These are phyloP conservation scores for Scolecobasidium constrictum DNA, from an alignment of 2,329 filamentous ascomycete genomes.

Conservation along the genomic window DNA sequence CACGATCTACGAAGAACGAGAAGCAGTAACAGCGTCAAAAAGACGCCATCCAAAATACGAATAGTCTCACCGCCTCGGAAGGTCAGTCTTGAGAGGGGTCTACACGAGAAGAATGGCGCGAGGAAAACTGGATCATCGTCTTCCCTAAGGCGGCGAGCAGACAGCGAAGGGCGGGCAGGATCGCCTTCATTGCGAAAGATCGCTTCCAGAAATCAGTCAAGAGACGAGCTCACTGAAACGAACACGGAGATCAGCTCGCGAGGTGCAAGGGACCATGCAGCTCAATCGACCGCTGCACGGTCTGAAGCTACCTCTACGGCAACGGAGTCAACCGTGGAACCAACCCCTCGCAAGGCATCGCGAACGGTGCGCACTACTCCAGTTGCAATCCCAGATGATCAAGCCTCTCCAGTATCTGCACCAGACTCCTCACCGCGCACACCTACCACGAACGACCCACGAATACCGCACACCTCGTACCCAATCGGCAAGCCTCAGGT, in stretches of 20 bases:
- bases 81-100: background rate
- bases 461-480: conserved; percentile 22
- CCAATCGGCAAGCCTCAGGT: conserved; percentile 27
- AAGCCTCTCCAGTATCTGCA: conserved; percentile 28
- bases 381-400: conserved; percentile 24
- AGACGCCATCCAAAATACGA: conserved; percentile 2
- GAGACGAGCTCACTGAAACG: conserved; percentile 1
- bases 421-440: conserved; percentile 36
- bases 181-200: background rate
- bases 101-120: conserved; percentile 1
- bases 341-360: conserved; percentile 23
- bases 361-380: conserved; percentile 15
- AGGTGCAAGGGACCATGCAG: background rate
- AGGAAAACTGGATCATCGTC: conserved; percentile 5
- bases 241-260: conserved; percentile 1
- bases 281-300: conserved; percentile 17
- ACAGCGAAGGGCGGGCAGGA: background rate
- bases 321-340: conserved; percentile 30
- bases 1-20: conserved; percentile 32
- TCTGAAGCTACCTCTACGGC: conserved; percentile 28
- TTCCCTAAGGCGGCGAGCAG: background rate
- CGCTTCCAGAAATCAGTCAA: background rate
- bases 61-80: conserved; percentile 8
- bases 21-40: conserved; percentile 30
- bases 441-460: conserved; percentile 27